Conservation (phyloP, 257 asterid species). For the Paulownia fortunei region DNA sequence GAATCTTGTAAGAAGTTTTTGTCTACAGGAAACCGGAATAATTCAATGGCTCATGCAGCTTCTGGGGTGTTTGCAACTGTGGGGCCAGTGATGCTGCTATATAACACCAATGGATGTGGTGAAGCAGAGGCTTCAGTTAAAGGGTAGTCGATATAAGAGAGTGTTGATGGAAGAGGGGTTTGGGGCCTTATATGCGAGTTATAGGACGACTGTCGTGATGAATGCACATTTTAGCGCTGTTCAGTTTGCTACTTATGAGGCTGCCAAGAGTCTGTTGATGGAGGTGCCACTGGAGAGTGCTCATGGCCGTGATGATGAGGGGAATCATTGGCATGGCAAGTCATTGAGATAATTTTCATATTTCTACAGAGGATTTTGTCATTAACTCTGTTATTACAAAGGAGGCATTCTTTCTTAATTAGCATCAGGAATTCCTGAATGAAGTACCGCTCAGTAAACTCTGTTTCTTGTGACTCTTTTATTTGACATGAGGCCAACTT, state of each 20-base stretch:
- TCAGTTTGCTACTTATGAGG: slow-evolving; percentile 69
- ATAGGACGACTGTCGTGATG: slow-evolving; percentile 69
- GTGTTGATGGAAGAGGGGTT: slow-evolving; percentile 58
- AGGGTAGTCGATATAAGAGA: slow-evolving; percentile 66
- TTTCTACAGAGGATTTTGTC: too few relatives aligned
- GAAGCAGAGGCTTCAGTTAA: slow-evolving; percentile 69
- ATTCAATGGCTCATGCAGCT: slow-evolving; percentile 52
- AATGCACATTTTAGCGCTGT: slow-evolving; percentile 72
- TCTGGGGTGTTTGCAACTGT: slow-evolving; percentile 59
- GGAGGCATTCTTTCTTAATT: too few relatives aligned
- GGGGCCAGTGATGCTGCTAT: slow-evolving; percentile 65
- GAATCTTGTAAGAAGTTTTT: slow-evolving; percentile 51
- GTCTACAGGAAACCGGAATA: slow-evolving; percentile 42
- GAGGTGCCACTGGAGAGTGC: slow-evolving; percentile 33
- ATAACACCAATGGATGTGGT: slow-evolving; percentile 76
- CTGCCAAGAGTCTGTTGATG: slow-evolving; percentile 54
- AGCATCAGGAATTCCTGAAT: too few relatives aligned
- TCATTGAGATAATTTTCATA: too few relatives aligned
- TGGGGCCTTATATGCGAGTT: slow-evolving; percentile 64
- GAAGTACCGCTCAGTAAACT: too few relatives aligned
- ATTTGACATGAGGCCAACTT: too few relatives aligned
- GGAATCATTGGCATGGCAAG: too few relatives aligned
- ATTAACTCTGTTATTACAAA: too few relatives aligned
- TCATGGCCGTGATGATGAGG: slow-evolving; percentile 40
- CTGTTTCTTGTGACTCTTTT: too few relatives aligned